Percentiles rank a stretch among this genome's conserved stretches.
These are phyloP conservation scores for Exophiala sideris DNA, from an alignment of 2,329 filamentous ascomycete genomes.

Conservation along the genomic window DNA sequence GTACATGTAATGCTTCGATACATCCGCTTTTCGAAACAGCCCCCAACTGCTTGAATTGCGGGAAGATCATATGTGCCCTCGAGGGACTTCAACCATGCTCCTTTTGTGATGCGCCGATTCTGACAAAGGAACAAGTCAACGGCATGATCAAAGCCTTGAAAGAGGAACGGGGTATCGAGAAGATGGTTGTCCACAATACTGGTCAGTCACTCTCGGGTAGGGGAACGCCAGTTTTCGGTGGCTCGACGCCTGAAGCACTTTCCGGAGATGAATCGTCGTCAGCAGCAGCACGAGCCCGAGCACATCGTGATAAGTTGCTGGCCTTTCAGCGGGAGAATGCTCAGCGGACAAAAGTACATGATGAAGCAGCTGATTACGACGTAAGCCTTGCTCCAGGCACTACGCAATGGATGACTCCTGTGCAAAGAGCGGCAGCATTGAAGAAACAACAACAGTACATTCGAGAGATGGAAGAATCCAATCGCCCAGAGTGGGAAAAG, in stretches of 20 bases:
- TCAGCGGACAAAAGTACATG: constrained; percentile 74
- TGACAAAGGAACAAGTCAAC: constrained; percentile 71
- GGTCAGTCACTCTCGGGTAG: constrained; percentile 43
- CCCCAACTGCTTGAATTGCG: constrained; percentile 87
- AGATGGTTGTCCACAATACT: constrained; percentile 78
- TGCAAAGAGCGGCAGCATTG: constrained; percentile 76
- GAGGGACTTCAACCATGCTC: constrained; percentile 94
- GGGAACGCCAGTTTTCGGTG: constrained; percentile 32
- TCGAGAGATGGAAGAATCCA: constrained; percentile 82
- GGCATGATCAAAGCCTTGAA: constrained; percentile 79
- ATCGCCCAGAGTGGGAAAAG: constrained; percentile 84
- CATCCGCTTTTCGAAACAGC: constrained; percentile 88
- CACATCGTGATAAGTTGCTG: constrained; percentile 77
- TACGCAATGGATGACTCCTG: constrained; percentile 79
- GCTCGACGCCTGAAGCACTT: constrained; percentile 31
- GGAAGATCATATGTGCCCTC: constrained; percentile 91
- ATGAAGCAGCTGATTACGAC: constrained; percentile 76
- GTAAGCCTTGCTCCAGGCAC: constrained; percentile 54
- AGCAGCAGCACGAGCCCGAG: constrained; percentile 43
- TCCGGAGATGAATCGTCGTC: constrained; percentile 31
- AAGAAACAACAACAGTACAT: constrained; percentile 82
- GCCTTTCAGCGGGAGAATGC: constrained; percentile 84
- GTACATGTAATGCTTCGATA: constrained; percentile 81
- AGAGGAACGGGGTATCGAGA: constrained; percentile 81
- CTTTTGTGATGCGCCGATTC: constrained; percentile 73